Evolutionary conservation across 2,329 filamentous ascomycete genomes (phyloP).

Genomic region (Botrytis fragariae): DNA sequence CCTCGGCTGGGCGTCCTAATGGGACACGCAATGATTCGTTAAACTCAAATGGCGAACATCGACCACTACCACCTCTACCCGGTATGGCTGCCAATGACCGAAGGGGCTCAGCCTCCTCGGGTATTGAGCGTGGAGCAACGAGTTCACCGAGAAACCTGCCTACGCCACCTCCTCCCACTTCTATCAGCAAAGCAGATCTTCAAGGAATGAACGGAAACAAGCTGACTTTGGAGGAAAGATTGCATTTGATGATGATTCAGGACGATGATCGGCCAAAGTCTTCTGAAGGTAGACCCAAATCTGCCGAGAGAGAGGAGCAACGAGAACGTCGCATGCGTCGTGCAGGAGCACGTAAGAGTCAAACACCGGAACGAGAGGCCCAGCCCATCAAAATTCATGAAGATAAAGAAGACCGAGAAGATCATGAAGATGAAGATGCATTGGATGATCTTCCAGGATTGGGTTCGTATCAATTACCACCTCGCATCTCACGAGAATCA

Average conservation of each 20-base stretch:
- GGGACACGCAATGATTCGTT: constrained; percentile 68
- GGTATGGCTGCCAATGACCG: constrained; percentile 49
- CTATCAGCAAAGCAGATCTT: constrained; percentile 72
- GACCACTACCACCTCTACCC: constrained; percentile 84
- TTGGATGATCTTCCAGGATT: constrained; percentile 59
- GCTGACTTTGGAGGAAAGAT: constrained; percentile 81
- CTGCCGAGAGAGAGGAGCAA: constrained; percentile 45
- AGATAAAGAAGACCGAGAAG: constrained; percentile 51
- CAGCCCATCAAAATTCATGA: constrained; percentile 45
- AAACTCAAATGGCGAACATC: constrained; percentile 75
- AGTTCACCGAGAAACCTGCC: constrained; percentile 64
- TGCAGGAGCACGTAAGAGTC: constrained; percentile 49
- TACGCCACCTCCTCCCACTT: constrained; percentile 65
- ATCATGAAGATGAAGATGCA: constrained; percentile 56
- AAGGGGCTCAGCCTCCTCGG: constrained; percentile 53
- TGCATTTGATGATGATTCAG: constrained; percentile 86
- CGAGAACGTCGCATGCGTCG: constrained; percentile 68
- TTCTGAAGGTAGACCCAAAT: constrained; percentile 13
- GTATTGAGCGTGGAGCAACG: constrained; percentile 67
- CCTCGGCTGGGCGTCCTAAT: constrained; percentile 47
- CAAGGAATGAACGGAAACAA: constrained; percentile 70
- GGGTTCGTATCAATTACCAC: constrained; percentile 62
- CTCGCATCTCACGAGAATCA: constrained; percentile 87
- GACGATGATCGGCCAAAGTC: constrained; percentile 57
- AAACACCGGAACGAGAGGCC: constrained; percentile 35